phyloP scores from a whole-genome alignment of 495 filamentous ascomycete species.

The Podospora sp. region DNA sequence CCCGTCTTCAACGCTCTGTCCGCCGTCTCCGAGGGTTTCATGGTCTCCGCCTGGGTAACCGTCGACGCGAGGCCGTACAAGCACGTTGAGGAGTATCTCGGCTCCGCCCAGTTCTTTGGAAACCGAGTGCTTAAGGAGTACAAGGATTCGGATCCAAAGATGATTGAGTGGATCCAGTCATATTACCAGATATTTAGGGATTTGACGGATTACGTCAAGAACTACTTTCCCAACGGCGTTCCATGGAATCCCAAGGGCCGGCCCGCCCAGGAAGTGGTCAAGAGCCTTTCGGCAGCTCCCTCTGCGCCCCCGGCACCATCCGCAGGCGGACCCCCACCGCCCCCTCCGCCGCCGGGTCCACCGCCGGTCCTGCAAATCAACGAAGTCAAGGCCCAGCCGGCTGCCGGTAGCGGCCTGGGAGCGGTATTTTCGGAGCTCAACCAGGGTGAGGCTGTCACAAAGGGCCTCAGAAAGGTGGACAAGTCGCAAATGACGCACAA shows the following conservation, averaged over 20 bases:
- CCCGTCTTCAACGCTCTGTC: constrained; percentile 76
- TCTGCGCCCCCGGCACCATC: constrained; percentile 41
- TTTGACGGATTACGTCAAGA: constrained; percentile 76
- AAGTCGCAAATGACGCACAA: constrained; percentile 97
- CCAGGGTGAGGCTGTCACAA: constrained; percentile 81
- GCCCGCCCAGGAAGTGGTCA: constrained; percentile 69
- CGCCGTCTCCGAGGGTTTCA: constrained; percentile 86
- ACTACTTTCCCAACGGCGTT: constrained; percentile 75
- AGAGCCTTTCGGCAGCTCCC: constrained; percentile 43
- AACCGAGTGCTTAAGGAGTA: constrained; percentile 86
- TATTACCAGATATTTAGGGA: constrained; percentile 86
- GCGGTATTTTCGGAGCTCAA: constrained; percentile 92
- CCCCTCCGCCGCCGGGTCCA: constrained; percentile 73
- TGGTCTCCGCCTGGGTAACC: constrained; percentile 81
- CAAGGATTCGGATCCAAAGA: constrained; percentile 85
- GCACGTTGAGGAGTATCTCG: constrained; percentile 75
- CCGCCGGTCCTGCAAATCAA: constrained; percentile 55
- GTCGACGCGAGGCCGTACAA: constrained; percentile 77
- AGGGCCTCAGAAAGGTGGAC: constrained; percentile 88
- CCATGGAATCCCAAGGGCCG: constrained; percentile 87
- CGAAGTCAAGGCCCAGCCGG: constrained; percentile 39
- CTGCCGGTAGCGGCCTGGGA: constrained; percentile 60
- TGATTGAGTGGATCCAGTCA: constrained; percentile 82
- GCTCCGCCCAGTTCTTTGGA: constrained; percentile 83
- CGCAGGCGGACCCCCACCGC: constrained; percentile 61